Evolutionary conservation across 1,284 basidiomycete genomes (phyloP).

Genomic region (Fereydounia khargensis): DNA sequence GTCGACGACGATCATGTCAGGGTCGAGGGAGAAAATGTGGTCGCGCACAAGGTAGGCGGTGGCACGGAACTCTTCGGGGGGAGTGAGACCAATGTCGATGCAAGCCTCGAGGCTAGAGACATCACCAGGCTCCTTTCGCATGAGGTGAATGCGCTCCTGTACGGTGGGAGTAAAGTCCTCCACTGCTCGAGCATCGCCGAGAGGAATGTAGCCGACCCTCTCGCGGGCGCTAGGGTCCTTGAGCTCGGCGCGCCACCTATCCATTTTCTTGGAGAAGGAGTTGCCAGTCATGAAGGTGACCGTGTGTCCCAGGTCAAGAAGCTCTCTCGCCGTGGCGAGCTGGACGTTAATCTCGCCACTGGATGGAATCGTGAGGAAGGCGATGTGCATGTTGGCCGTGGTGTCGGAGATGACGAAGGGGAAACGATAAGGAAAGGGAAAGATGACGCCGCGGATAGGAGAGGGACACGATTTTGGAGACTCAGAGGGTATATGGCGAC

Average conservation of each 20-base stretch:
- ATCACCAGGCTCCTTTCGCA: constrained; percentile 19
- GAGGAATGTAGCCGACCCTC: constrained; percentile 11
- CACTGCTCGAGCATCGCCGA: constrained; percentile 8
- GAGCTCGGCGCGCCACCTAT: constrained; percentile 10
- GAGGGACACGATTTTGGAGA: no score
- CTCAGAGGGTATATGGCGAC: no score
- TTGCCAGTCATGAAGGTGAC: constrained; percentile 19
- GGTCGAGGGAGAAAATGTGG: constrained; percentile 17
- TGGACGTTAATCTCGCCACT: constrained; percentile 34
- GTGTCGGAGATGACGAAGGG: no score
- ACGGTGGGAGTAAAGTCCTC: constrained; percentile 21
- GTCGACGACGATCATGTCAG: constrained; percentile 41
- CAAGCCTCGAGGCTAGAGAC: constrained; percentile 15
- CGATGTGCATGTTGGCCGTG: constrained; percentile 21
- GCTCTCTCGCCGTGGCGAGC: constrained; percentile 20
- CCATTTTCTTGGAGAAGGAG: constrained; percentile 14
- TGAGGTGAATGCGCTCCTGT: constrained; percentile 11
- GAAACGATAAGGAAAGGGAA: no score
- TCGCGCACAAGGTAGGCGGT: constrained; percentile 23
- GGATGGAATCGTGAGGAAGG: constrained; percentile 25
- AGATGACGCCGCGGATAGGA: no score
- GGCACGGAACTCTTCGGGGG: constrained; percentile 13
- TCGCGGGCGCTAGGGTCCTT: constrained; percentile 5
- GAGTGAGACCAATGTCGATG: constrained; percentile 12
- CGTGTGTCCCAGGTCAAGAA: constrained; percentile 15